Conservation (phyloP, 208 protist species). For the Phytomonas serpens region DNA sequence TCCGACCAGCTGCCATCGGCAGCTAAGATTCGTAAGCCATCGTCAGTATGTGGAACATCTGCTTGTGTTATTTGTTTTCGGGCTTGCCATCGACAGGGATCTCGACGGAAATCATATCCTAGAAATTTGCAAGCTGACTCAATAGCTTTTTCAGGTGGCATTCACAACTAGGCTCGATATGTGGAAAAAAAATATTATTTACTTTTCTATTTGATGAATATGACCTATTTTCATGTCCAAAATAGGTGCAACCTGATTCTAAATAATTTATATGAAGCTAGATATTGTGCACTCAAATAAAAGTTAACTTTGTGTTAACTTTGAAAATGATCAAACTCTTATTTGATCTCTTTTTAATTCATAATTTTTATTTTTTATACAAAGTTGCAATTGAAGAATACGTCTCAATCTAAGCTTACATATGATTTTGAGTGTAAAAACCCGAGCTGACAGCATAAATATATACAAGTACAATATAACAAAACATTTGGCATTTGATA, state of each 20-base stretch:
- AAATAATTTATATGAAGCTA: not conserved
- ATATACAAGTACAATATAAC: not conserved
- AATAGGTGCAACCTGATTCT: not conserved
- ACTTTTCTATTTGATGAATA: not conserved
- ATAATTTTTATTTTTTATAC: not conserved
- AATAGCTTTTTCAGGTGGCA: conserved; percentile 19
- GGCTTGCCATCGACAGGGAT: conserved; percentile 1
- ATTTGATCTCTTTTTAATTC: conserved; percentile 7
- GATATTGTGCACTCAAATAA: conserved; percentile 3
- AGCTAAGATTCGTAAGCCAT: conserved; percentile 45
- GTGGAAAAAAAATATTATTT: not conserved
- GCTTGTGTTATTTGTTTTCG: conserved; percentile 1
- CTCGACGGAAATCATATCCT: conserved; percentile 9
- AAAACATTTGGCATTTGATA: not conserved
- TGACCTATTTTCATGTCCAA: not conserved
- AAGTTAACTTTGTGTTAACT: too few species aligned
- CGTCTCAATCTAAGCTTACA: not conserved
- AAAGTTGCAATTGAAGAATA: conserved; percentile 6
- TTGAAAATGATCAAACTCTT: too few species aligned
- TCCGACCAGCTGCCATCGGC: conserved; percentile 62
- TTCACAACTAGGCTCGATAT: not conserved
- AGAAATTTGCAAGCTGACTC: conserved; percentile 19
- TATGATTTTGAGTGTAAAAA: not conserved
- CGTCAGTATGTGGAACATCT: conserved; percentile 40
- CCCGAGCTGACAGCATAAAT: not conserved